phyloP scores from a whole-genome alignment of 1,139 yeast species.

The Hemisphaericaspora xylofermentans region DNA sequence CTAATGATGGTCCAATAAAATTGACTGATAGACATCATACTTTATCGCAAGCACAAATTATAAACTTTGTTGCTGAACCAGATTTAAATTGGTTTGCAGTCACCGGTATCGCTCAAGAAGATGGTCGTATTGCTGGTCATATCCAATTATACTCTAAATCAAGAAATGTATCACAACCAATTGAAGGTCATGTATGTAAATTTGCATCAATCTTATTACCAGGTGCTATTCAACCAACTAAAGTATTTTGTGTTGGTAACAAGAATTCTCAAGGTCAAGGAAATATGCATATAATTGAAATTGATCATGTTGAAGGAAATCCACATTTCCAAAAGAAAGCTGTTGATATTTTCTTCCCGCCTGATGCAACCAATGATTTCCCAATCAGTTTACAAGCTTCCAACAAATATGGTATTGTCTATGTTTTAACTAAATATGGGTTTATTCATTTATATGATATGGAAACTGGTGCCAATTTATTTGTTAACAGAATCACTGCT shows the following conservation, averaged over 20 bases:
- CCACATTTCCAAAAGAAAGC: constrained; percentile 88
- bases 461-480: constrained; percentile 88
- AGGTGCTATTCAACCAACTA: constrained; percentile 75
- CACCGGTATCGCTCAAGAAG: constrained; percentile 92
- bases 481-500: constrained; percentile 94
- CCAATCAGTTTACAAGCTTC: constrained; percentile 92
- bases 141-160: constrained; percentile 87
- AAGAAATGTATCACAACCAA: constrained; percentile 92
- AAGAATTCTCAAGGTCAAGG: constrained; percentile 85
- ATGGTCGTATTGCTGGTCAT: constrained; percentile 94
- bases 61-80: constrained; percentile 82
- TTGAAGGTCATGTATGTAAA: constrained; percentile 95
- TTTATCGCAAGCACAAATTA: constrained; percentile 81
- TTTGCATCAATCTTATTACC: constrained; percentile 76
- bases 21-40: constrained; percentile 83
- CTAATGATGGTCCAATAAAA: constrained; percentile 70
- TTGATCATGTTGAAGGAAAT: constrained; percentile 85
- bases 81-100: constrained; percentile 91
- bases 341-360: constrained; percentile 93
- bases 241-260: constrained; percentile 87
- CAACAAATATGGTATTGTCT: constrained; percentile 80
- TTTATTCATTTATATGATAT: constrained; percentile 94
- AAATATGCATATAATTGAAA: constrained; percentile 88
- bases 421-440: constrained; percentile 91
- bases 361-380: constrained; percentile 94